These are phyloP conservation scores for Musa itinerans DNA, from an alignment of 176 grass and related monocot species.

Conservation along the genomic window DNA sequence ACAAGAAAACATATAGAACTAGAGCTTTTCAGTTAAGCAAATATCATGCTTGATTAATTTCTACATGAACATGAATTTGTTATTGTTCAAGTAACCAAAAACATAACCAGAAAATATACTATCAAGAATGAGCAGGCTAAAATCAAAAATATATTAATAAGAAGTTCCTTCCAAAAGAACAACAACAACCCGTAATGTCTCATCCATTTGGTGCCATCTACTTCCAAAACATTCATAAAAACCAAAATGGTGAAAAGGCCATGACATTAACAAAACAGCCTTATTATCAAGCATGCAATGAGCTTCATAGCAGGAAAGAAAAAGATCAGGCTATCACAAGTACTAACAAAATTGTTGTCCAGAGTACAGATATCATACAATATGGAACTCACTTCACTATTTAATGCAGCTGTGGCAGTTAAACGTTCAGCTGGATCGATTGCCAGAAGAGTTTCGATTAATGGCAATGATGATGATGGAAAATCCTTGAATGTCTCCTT, in stretches of 20 bases:
- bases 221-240: background rate
- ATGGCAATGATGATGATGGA: background rate
- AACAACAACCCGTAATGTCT: too few relatives aligned
- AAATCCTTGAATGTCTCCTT: conserved; percentile 4
- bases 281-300: background rate
- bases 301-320: background rate
- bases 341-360: background rate
- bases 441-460: conserved; percentile 6
- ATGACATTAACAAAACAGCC: background rate
- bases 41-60: background rate
- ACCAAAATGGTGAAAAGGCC: background rate
- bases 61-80: background rate
- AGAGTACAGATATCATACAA: background rate
- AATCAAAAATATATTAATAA: background rate
- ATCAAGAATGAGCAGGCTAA: background rate
- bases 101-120: background rate
- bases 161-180: background rate
- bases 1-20: background rate
- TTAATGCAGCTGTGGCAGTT: background rate
- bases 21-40: too few relatives aligned
- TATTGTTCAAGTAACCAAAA: background rate
- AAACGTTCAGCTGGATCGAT: conserved; percentile 3
- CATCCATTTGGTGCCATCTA: too few relatives aligned
- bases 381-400: conserved; percentile 2
- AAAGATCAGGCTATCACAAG: background rate